These are phyloP conservation scores for Ambrosiella beaveri DNA, from an alignment of 2,329 filamentous ascomycete species.

Conservation along the genomic window DNA sequence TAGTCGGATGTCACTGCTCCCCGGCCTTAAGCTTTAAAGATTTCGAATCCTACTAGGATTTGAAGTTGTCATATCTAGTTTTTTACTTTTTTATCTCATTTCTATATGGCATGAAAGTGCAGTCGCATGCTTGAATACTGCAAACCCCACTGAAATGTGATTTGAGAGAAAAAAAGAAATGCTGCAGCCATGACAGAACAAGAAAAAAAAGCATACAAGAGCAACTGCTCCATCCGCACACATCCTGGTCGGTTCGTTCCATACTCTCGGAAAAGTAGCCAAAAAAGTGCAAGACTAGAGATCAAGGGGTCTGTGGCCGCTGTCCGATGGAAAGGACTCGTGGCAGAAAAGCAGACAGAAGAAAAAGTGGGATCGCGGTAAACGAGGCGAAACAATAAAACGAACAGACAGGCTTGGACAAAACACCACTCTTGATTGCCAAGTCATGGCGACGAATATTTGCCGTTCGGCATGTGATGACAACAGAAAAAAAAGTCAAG, in stretches of 20 bases:
- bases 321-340: background rate
- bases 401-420: no score
- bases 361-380: no score
- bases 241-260: background rate
- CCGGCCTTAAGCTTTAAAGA: background rate
- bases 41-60: background rate
- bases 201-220: background rate
- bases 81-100: background rate
- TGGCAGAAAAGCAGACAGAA: background rate
- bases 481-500: no score
- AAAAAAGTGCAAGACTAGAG: slow-evolving; percentile 7
- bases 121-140: no score
- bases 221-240: background rate
- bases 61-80: background rate
- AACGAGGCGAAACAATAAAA: no score
- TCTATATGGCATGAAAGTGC: background rate
- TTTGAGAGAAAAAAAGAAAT: background rate
- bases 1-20: no score
- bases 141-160: no score
- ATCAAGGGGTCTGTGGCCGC: background rate
- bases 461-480: no score
- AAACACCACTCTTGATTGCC: no score
- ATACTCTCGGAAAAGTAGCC: background rate
- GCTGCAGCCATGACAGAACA: background rate
- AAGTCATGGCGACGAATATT: no score